A percentile compares a stretch with the other conserved stretches of the same genome.
Conservation (phyloP, 176 grass and related monocot species). For the maize (Zea mays) region DNA sequence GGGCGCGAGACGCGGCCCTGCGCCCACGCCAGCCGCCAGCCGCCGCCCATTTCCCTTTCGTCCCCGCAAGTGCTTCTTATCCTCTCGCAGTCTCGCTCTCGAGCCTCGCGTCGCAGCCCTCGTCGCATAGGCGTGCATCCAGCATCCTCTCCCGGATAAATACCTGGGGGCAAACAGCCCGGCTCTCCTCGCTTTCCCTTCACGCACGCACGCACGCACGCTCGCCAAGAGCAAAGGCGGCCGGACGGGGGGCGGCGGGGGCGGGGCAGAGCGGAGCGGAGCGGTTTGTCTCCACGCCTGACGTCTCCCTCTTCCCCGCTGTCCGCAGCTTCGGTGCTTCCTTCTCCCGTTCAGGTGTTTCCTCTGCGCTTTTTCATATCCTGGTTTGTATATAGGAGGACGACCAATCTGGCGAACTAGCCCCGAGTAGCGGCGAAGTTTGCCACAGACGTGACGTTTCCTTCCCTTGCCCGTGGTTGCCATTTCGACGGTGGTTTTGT, state of each 20-base stretch:
- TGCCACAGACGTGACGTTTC: background rate
- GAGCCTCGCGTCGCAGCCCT: background rate
- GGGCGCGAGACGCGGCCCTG: background rate
- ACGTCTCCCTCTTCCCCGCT: background rate
- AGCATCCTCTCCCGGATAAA: background rate
- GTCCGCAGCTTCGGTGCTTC: background rate
- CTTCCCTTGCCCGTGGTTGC: background rate
- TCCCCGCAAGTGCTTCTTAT: background rate
- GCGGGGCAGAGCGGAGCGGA: background rate
- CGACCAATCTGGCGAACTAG: slow-evolving; percentile 13
- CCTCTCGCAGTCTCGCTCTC: background rate
- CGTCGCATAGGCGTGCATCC: background rate
- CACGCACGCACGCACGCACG: background rate
- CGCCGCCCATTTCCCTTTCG: background rate
- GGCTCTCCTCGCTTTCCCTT: background rate
- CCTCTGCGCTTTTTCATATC: too few relatives aligned
- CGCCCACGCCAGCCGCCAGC: background rate
- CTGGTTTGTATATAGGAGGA: background rate
- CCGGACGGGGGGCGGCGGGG: background rate
- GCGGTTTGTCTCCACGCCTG: background rate
- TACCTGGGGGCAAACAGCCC: background rate
- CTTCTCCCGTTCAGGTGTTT: slow-evolving; percentile 10
- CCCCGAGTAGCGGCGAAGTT: background rate
- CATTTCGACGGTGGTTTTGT: background rate
- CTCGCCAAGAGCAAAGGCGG: background rate